Evolutionary conservation across 352 stramenopile genomes (phyloP).

Genomic region (Pythium vanterpoolii): DNA sequence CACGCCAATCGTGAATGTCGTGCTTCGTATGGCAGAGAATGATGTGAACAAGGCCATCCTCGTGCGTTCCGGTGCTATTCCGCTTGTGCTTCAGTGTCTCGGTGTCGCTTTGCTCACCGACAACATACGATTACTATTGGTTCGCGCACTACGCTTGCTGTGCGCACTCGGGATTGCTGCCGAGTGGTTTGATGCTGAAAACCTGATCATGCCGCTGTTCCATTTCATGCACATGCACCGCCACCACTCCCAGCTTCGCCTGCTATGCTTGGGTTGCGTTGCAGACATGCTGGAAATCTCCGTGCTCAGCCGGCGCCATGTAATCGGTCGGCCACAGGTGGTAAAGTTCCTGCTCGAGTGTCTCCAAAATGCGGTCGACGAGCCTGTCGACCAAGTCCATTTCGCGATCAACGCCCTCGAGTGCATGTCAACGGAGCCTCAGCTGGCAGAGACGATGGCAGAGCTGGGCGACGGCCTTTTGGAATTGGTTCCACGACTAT

Average conservation of each 20-base stretch:
- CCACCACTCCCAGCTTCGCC: slow-evolving; percentile 28
- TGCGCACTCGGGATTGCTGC: slow-evolving; percentile 19
- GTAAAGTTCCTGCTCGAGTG: slow-evolving; percentile 46
- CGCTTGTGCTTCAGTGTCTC: slow-evolving; percentile 36
- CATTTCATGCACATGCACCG: slow-evolving; percentile 48
- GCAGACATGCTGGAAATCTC: slow-evolving; percentile 55
- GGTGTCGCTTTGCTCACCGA: slow-evolving; percentile 18
- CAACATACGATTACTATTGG: slow-evolving; percentile 26
- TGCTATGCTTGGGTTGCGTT: slow-evolving; percentile 40
- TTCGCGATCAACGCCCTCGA: slow-evolving; percentile 47
- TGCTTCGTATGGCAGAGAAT: slow-evolving; percentile 23
- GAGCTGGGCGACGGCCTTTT: slow-evolving; percentile 22
- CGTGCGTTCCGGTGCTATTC: slow-evolving; percentile 28
- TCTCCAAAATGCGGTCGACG: slow-evolving; percentile 29
- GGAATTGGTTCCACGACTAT: slow-evolving; percentile 32
- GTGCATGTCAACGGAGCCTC: slow-evolving; percentile 54
- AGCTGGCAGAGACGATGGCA: slow-evolving; percentile 34
- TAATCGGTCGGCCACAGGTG: slow-evolving; percentile 29
- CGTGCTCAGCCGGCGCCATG: slow-evolving; percentile 32
- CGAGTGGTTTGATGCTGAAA: slow-evolving; percentile 31
- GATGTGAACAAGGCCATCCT: slow-evolving; percentile 21
- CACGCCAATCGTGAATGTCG: slow-evolving; percentile 13
- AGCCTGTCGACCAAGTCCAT: slow-evolving; percentile 30
- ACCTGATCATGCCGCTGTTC: slow-evolving; percentile 55
- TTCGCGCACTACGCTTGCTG: slow-evolving; percentile 24